Base-by-base conservation (phyloP, 371 early-diverging fungal genomes). In the Syncephalastrum racemosum region DNA sequence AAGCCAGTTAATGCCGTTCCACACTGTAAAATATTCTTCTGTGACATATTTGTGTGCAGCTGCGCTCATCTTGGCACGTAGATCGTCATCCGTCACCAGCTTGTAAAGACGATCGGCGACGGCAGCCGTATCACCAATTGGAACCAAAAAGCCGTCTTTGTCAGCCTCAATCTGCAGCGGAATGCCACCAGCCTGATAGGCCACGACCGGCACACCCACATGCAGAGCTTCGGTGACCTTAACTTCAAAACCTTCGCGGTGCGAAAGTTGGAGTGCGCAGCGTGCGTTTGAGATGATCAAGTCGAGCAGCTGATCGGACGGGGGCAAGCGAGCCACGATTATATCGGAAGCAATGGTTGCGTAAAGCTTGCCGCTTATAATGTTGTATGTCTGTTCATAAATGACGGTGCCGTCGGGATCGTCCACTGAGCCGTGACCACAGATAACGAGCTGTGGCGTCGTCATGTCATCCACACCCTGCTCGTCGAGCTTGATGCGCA, bases 211-310 rank as follows among this genome's bases (percentile, higher is more conserved):
- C 4, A 84, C 65, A 40, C 79, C 77, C 41, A 39, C 24, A 20
- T 41, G 67, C 24, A 91, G 69, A 3, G 90, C 84, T 59, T 94
- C 94, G 7, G 93, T 92, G 16, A 94, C 90, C 71, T 94, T 94
- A 75, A 93, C 83, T 68, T 94, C 93, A 50, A 92, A 93, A 15
- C 94, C 94, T 77, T 93, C 93, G 40, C 90, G 81, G 45, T 84
- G 83, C 1, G 90, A 90, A 7, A 94, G 75, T 70, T 94, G 95
- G 31, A 91, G 66, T 3, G 89, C 85, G n/a, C 87, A 80, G 59
- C 81, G 70, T 3, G 92, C 86, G 23, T 85, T 81, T 19, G 86
- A 73, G 24, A 93, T 50, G 23, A 92, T 62, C 47, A 87, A 70
- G 60, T 93, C 89, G 8, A 93, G 72, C 20, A 92, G 73, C 69